Evolutionary conservation across 2,329 filamentous ascomycete species (phyloP).

Genomic region (Ophiostoma quercus): DNA sequence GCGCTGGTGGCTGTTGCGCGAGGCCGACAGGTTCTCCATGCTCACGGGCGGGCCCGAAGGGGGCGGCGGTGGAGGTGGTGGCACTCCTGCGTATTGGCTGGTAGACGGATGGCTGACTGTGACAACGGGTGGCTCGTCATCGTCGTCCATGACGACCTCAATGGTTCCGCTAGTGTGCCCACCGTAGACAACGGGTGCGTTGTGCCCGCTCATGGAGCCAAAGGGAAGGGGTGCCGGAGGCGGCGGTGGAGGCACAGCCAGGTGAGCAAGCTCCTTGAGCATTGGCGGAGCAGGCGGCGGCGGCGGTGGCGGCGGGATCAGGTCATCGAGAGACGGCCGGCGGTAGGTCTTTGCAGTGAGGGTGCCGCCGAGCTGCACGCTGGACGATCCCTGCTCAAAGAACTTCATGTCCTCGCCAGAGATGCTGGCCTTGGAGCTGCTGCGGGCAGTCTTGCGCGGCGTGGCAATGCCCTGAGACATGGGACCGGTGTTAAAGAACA

Average conservation of each 20-base stretch:
- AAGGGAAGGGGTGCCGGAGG: slow-evolving; percentile 55
- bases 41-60: not conserved
- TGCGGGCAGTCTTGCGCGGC: slow-evolving; percentile 15
- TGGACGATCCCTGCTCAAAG: slow-evolving; percentile 35
- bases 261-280: slow-evolving; percentile 58
- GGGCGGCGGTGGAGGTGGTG: not conserved
- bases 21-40: not conserved
- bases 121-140: slow-evolving; percentile 36
- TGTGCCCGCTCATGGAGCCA: slow-evolving; percentile 31
- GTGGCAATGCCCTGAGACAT: slow-evolving; percentile 13
- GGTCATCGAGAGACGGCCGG: slow-evolving; percentile 47
- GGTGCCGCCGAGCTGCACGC: slow-evolving; percentile 27
- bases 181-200: slow-evolving; percentile 38
- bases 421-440: slow-evolving; percentile 20
- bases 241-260: slow-evolving; percentile 56
- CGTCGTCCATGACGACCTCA: slow-evolving; percentile 62
- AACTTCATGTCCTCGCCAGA: not conserved
- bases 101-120: slow-evolving; percentile 11
- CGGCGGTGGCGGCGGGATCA: slow-evolving; percentile 47
- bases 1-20: slow-evolving; percentile 43
- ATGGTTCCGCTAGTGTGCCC: slow-evolving; percentile 52
- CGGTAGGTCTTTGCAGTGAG: slow-evolving; percentile 31
- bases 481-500: slow-evolving; percentile 28
- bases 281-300: slow-evolving; percentile 54
- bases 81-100: not conserved